These are phyloP conservation scores for Coffea canephora DNA, from an alignment of 257 asterid species.

Conservation along the genomic window DNA sequence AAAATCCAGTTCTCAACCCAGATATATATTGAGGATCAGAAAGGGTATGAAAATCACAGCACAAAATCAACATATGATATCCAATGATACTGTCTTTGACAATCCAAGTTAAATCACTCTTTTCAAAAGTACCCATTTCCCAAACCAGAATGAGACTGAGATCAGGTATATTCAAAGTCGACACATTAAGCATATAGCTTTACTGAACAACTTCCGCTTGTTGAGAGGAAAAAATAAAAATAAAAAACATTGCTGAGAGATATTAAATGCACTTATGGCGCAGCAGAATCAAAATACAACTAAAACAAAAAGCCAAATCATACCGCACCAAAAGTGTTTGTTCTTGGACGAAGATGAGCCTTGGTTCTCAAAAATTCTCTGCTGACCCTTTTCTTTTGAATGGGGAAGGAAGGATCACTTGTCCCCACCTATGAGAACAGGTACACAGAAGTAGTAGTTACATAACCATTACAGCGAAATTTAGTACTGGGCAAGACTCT, in stretches of 20 bases:
- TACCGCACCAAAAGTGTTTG: slow-evolving; percentile 98
- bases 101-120: neutral
- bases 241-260: neutral
- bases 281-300: neutral
- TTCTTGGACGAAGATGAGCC: slow-evolving; percentile 98
- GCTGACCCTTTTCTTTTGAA: slow-evolving; percentile 95
- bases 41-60: slow-evolving; percentile 4
- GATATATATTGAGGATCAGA: neutral
- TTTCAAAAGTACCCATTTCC: neutral
- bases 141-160: neutral
- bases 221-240: neutral
- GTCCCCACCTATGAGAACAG: slow-evolving; percentile 60
- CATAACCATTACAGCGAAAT: slow-evolving; percentile 7
- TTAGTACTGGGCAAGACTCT: neutral
- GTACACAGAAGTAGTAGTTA: slow-evolving; percentile 12
- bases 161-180: neutral
- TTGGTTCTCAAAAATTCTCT: slow-evolving; percentile 91
- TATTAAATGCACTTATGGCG: neutral
- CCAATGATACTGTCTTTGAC: neutral
- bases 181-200: neutral
- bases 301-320: slow-evolving; percentile 28
- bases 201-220: neutral
- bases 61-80: neutral
- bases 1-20: neutral
- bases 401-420: slow-evolving; percentile 88